Base-by-base conservation (phyloP, 78 protist genomes). In the Dictyostelium firmibasis region DNA sequence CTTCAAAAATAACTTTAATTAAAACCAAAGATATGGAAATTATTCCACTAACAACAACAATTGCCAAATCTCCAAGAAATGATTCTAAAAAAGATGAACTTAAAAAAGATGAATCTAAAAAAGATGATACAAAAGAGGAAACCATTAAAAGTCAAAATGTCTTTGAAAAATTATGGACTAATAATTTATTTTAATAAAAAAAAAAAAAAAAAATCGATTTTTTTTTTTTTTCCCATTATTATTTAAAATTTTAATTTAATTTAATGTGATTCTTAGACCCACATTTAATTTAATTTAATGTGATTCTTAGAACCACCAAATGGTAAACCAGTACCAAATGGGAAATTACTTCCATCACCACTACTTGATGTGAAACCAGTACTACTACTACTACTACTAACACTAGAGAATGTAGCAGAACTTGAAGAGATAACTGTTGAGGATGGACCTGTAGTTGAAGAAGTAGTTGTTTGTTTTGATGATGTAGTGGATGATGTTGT, bases 31-130 rank as follows among this genome's bases (percentile, higher is more conserved):
- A 31, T 13, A 29, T 31, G 27, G 41, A 70, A 31, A 70, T 13
- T 14, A 70, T 70, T 31, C 77, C 77, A 13, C 31, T 70, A 70
- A 70, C 77, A 29, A 70, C 77, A 70, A 70, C 77, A n/a, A 70
- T 70, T 7, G 57, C 57, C 57, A 11, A 47, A 47, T 47, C 57
- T 47, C 57, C 57, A 47, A 47, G 16, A 47, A 11, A 47, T 47
- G 57, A 47, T 23, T 23, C 70, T 8, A 60, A 60, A 29, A 50
- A 4, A 1, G 62, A 50, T 50, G 62, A 50, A 23, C 23, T 29
- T 23, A 60, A 60, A 25, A 67, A 67, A 9, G 27, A 67, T 25
- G 35, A 69, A 1, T 8, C 8, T 20, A 69, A 69, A n/a, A 69
- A 69, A 1, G 13, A 69, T 67, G 33, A 29, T 70, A 70, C 6